Evolutionary conservation across 371 early-diverging fungal genomes (phyloP), one percentile per base, ranked within the genome.

Genomic region (Mortierella sp.): DNA sequence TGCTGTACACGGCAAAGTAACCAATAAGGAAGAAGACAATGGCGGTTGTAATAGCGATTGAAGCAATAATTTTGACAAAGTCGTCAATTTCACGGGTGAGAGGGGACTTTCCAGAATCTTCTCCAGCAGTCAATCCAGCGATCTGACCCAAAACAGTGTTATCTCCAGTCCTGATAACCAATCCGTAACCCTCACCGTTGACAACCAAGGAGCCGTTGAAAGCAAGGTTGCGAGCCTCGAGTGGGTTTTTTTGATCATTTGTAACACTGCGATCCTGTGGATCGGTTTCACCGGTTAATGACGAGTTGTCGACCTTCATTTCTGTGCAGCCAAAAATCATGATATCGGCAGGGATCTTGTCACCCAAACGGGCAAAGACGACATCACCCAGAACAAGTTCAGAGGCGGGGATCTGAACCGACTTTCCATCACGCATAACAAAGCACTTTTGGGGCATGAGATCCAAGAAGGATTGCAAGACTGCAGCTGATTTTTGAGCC

Each of bases 291-390:
- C 98, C 98, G 2, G 97, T 98, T 51, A 98, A 82, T n/a, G 95
- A 95, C 10, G 98, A 97, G 88, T 97, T 97, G 86, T 98, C 98
- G 43, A 98, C 96, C 83, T 98, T 96, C 69, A 98, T 84, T 28
- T 98, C 97, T 22, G 88, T 88, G 51, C 89, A 84, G 55, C 87
- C 70, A 70, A 93, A 93, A 29, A 98, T 61, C 59, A 83, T 81
- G 54, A 96, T 76, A 88, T 98, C 99, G 4, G 98, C 98, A 3
- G 98, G 97, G 17, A 96, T 81, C 82, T 97, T 98, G 86, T 98
- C 97, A 59, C 99, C 99, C 89, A 93, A 91, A 47, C 90, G 89
- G 34, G 96, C 84, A 58, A 89, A 90, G 31, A 98, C 93, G 62
- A 98, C 81, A 76, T 98, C 99, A 40, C 98, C 98, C 0, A 85